Conservation (phyloP, 306 rosid species). For the Adenanthera pavonina region DNA sequence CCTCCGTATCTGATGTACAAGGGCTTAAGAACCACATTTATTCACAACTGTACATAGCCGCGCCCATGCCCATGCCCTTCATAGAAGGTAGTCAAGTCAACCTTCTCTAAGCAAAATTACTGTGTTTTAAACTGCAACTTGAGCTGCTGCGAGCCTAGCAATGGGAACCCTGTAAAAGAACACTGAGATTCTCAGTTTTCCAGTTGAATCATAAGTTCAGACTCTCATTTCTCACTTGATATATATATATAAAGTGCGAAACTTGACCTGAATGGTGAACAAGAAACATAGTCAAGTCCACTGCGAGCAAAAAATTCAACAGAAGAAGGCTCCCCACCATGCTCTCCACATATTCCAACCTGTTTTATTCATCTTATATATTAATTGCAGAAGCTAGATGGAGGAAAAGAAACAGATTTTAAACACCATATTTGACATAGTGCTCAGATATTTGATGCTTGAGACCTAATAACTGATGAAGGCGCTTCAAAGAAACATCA, state of each 20-base stretch:
- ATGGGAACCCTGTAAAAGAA: conserved; percentile 79
- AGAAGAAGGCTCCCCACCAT: conserved; percentile 98
- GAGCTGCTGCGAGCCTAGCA: conserved; percentile 99
- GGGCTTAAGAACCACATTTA: conserved; percentile 36
- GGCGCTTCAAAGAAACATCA: background rate
- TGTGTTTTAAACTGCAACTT: conserved; percentile 58
- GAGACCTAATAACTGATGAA: background rate
- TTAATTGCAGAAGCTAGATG: conserved; percentile 13
- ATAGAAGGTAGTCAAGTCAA: background rate
- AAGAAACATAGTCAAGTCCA: conserved; percentile 96
- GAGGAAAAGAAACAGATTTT: background rate
- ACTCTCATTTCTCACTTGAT: conserved; percentile 5
- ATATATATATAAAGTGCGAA: background rate
- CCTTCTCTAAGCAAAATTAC: background rate
- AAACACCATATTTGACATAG: background rate
- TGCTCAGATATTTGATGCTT: background rate
- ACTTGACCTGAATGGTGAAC: conserved; percentile 91
- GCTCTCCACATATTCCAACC: conserved; percentile 99
- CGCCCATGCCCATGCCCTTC: conserved; percentile 42
- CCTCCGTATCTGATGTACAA: conserved; percentile 29
- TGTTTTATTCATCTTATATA: conserved; percentile 39
- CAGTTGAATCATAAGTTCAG: background rate
- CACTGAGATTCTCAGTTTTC: conserved; percentile 28
- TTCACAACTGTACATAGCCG: conserved; percentile 37
- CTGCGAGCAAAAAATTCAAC: conserved; percentile 91